A percentile compares a stretch with the other conserved stretches of the same genome.
phyloP scores from a whole-genome alignment of 2,329 filamentous ascomycete species.

The Xylariaceae sp. region DNA sequence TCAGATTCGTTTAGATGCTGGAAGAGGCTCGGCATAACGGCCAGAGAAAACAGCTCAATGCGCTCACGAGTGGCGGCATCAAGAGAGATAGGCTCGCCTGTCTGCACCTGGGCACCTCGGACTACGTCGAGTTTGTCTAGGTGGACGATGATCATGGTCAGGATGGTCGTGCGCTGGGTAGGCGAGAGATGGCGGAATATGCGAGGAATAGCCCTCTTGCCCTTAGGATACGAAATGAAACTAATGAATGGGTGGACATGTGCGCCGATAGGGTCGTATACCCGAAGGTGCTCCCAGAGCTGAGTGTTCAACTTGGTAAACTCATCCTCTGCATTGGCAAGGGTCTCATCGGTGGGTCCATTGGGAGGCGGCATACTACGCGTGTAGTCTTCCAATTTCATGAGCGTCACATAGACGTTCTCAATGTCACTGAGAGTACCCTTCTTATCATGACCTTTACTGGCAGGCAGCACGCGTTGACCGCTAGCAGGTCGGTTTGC shows the following conservation, averaged over 20 bases:
- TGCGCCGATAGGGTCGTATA: conserved; percentile 83
- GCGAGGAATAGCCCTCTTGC: conserved; percentile 90
- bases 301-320: conserved; percentile 79
- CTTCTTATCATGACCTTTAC: conserved; percentile 66
- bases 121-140: conserved; percentile 90
- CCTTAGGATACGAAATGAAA: conserved; percentile 89
- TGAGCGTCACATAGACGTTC: conserved; percentile 77
- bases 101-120: conserved; percentile 67
- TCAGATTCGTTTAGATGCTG: conserved; percentile 86
- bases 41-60: conserved; percentile 81
- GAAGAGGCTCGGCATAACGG: conserved; percentile 86
- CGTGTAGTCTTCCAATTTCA: conserved; percentile 92
- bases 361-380: conserved; percentile 67
- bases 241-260: conserved; percentile 88
- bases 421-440: conserved; percentile 82
- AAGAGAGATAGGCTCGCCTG: conserved; percentile 64
- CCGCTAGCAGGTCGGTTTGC: conserved; percentile 47
- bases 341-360: conserved; percentile 59
- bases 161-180: conserved; percentile 87
- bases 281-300: conserved; percentile 82
- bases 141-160: conserved; percentile 93
- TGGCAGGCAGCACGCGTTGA: conserved; percentile 34
- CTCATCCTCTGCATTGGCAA: conserved; percentile 68
- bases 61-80: conserved; percentile 78
- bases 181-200: conserved; percentile 91